A percentile compares a stretch with the other conserved stretches of the same genome.
Conservation (phyloP, 805 yeast genomes). For the Spathaspora boniae region DNA sequence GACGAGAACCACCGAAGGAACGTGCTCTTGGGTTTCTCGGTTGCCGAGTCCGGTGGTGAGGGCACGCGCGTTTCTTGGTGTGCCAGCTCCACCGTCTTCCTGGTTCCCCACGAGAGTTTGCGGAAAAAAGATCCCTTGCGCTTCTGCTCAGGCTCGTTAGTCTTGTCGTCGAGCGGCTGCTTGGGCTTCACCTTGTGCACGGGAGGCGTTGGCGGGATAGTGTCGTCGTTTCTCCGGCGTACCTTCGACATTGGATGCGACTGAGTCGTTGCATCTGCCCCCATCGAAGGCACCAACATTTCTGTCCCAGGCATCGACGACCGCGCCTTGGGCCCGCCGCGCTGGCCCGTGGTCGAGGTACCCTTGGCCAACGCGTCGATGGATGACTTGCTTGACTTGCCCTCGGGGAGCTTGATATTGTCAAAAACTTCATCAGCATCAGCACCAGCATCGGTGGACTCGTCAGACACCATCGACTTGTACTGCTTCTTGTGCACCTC, state of each 20-base stretch:
- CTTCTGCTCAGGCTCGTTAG: conserved; percentile 23
- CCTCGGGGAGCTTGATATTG: conserved; percentile 47
- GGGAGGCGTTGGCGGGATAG: conserved; percentile 19
- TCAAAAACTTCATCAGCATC: conserved; percentile 36
- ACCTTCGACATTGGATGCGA: conserved; percentile 18
- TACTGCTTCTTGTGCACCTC: conserved; percentile 16
- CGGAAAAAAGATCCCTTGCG: conserved; percentile 43
- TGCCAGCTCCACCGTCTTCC: conserved; percentile 32
- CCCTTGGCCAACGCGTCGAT: conserved; percentile 9
- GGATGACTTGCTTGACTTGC: conserved; percentile 10
- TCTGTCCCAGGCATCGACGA: conserved; percentile 34
- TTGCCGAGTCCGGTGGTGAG: conserved; percentile 19
- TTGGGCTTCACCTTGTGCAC: conserved; percentile 10
- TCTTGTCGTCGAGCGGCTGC: conserved; percentile 35
- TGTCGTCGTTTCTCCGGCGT: conserved; percentile 13
- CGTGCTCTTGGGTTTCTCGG: conserved; percentile 23
- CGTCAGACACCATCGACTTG: conserved; percentile 10
- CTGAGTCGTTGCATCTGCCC: conserved; percentile 9
- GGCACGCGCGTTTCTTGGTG: conserved; percentile 31
- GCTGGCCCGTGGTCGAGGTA: conserved; percentile 4
- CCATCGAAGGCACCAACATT: conserved; percentile 31
- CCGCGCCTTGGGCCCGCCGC: conserved; percentile 14
- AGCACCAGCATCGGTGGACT: conserved; percentile 15
- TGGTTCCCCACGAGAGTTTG: conserved; percentile 49
- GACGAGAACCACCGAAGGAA: conserved; percentile 44